Percentiles rank a stretch among this genome's conserved stretches.
Evolutionary conservation across 352 stramenopile genomes (phyloP).

Genomic region (Thalassiosira ordinaria): DNA sequence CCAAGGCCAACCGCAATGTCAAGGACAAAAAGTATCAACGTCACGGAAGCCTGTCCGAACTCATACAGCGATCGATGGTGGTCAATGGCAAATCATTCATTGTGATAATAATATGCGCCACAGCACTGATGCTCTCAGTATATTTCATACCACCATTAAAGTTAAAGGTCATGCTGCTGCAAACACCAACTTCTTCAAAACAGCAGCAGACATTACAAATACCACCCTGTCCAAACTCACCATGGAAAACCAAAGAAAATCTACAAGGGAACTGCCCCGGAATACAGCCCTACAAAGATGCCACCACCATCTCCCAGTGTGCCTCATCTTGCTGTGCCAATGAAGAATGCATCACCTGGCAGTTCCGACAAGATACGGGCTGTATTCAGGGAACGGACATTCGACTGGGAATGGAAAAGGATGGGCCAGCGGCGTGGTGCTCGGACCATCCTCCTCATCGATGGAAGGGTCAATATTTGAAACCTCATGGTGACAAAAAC

Average conservation of each 20-base stretch:
- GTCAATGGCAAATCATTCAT: slow-evolving; percentile 16
- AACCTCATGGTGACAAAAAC: slow-evolving; percentile 6
- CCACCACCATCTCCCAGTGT: slow-evolving; percentile 41
- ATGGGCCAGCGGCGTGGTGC: slow-evolving; percentile 56
- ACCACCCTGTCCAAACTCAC: slow-evolving; percentile 37
- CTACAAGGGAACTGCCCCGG: slow-evolving; percentile 57
- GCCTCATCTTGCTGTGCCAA: slow-evolving; percentile 49
- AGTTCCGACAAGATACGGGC: slow-evolving; percentile 55
- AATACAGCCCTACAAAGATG: slow-evolving; percentile 9
- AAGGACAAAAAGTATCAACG: slow-evolving; percentile 21
- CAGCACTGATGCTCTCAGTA: background rate
- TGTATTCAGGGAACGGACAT: slow-evolving; percentile 61
- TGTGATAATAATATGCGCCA: background rate
- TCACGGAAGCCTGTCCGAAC: slow-evolving; percentile 1
- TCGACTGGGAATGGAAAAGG: slow-evolving; percentile 65
- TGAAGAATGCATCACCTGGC: slow-evolving; percentile 57
- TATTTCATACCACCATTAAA: slow-evolving; percentile 33
- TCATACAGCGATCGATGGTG: slow-evolving; percentile 26
- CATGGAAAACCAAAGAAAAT: slow-evolving; percentile 66
- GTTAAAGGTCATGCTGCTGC: background rate
- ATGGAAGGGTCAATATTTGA: slow-evolving; percentile 64
- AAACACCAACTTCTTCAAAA: background rate
- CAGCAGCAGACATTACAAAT: slow-evolving; percentile 22
- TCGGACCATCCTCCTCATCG: slow-evolving; percentile 56
- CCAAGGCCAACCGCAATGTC: too few relatives aligned